These are phyloP conservation scores for Pulicaria dysenterica DNA, from an alignment of 129 eudicot genomes.

Conservation along the genomic window DNA sequence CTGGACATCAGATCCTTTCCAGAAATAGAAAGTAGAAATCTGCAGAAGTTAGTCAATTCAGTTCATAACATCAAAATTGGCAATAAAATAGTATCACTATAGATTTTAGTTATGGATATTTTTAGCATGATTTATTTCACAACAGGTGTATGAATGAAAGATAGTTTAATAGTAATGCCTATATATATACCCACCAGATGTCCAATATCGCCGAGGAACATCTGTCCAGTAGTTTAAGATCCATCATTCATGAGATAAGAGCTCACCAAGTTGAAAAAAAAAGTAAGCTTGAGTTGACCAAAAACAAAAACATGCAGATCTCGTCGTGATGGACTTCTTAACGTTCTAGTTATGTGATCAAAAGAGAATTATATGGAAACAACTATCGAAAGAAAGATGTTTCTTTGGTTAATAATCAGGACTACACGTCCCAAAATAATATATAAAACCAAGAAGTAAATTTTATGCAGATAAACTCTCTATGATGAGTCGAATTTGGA, in stretches of 20 bases:
- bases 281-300: too few species aligned
- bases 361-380: too few species aligned
- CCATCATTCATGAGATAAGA: slow-evolving; percentile 4
- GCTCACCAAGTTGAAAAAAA: too few species aligned
- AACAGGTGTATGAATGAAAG: neutral
- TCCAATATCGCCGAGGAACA: slow-evolving; percentile 3
- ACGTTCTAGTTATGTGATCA: too few species aligned
- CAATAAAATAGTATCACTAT: slow-evolving; percentile 2
- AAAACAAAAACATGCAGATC: too few species aligned
- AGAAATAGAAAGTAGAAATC: slow-evolving; percentile 19
- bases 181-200: slow-evolving; percentile 12
- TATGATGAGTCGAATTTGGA: too few species aligned
- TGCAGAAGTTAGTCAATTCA: neutral
- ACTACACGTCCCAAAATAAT: too few species aligned
- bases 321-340: too few species aligned
- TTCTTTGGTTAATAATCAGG: too few species aligned
- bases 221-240: slow-evolving; percentile 20
- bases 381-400: too few species aligned
- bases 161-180: slow-evolving; percentile 14
- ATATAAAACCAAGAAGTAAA: too few species aligned
- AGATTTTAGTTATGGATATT: neutral
- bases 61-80: slow-evolving; percentile 14
- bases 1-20: slow-evolving; percentile 27
- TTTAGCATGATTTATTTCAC: neutral
- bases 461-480: too few species aligned